Conservation (phyloP, 2,329 filamentous ascomycete species). For the Davidsoniella virescens region DNA sequence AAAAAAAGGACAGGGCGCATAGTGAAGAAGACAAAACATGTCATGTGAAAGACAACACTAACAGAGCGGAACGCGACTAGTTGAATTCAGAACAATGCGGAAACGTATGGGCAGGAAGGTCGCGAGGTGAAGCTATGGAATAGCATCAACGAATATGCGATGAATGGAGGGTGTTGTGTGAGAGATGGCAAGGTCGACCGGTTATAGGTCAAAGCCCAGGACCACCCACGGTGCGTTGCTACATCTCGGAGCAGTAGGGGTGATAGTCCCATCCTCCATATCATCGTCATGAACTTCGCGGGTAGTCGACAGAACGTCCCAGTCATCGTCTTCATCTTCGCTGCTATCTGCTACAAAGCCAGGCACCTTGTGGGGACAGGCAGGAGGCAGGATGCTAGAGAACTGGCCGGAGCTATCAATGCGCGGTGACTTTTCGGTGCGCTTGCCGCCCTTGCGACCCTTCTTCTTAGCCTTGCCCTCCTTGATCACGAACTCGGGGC, state of each 20-base stretch:
- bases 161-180: background rate
- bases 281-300: background rate
- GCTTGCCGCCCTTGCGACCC: background rate
- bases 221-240: slow-evolving; percentile 1
- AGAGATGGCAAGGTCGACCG: background rate
- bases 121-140: background rate
- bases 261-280: background rate
- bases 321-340: slow-evolving; percentile 2
- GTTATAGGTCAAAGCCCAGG: background rate
- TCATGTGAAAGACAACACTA: background rate
- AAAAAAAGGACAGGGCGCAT: background rate
- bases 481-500: slow-evolving; percentile 6
- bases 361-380: background rate
- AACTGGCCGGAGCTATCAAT: background rate
- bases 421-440: background rate
- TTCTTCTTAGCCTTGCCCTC: slow-evolving; percentile 6
- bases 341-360: background rate
- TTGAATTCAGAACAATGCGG: slow-evolving; percentile 4
- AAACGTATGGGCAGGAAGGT: background rate
- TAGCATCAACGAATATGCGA: background rate
- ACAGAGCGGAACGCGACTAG: background rate
- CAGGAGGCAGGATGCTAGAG: background rate
- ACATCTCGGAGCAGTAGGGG: too few species aligned
- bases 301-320: slow-evolving; percentile 3
- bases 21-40: background rate